Percentiles rank a stretch among this genome's conserved stretches.
Conservation (phyloP, 305 asterid species). For the Fraxinus greggii region DNA sequence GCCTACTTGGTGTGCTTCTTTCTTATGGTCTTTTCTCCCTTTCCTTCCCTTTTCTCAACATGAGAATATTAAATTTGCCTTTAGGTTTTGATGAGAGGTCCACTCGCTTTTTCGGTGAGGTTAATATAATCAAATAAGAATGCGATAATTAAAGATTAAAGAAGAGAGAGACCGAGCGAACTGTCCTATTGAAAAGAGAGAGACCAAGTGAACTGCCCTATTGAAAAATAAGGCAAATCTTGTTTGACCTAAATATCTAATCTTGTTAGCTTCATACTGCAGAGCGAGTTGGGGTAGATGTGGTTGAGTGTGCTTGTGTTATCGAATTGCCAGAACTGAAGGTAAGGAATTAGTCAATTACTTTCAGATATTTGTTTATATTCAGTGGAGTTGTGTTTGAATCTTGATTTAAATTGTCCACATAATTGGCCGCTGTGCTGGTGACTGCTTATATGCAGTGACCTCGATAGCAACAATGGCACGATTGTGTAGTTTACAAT, state of each 20-base stretch:
- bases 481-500: neutral
- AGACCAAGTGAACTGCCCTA: neutral
- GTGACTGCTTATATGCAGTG: neutral
- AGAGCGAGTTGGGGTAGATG: conserved; percentile 78
- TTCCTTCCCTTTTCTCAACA: neutral
- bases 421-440: neutral
- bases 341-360: conserved; percentile 41
- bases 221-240: neutral
- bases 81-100: neutral
- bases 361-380: neutral
- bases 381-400: neutral
- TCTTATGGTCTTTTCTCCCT: neutral
- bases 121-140: neutral
- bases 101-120: neutral
- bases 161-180: neutral
- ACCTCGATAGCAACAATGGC: neutral
- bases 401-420: neutral
- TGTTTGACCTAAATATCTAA: conserved; percentile 20
- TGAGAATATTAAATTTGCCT: neutral
- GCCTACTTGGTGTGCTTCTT: conserved; percentile 65
- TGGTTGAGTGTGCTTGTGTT: conserved; percentile 87
- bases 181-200: neutral
- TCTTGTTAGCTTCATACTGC: conserved; percentile 30
- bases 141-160: neutral
- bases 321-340: conserved; percentile 80